A percentile compares a stretch with the other conserved stretches of the same genome.
Evolutionary conservation across 2,329 filamentous ascomycete species (phyloP).

Genomic region (Thielaviopsis populi): DNA sequence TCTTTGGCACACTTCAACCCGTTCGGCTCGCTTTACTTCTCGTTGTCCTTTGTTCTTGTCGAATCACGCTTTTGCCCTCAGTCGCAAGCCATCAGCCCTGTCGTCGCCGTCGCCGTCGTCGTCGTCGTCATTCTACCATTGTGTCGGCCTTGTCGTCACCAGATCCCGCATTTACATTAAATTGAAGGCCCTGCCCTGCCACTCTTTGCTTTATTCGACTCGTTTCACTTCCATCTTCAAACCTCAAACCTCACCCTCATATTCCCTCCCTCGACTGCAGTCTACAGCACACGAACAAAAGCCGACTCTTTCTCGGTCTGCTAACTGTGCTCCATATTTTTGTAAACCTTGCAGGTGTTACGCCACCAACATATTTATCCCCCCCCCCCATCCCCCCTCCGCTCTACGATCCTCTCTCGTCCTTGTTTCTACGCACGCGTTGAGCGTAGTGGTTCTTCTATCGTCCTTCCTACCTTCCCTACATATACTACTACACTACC

Average conservation of each 20-base stretch:
- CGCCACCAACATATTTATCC: constrained; percentile 4
- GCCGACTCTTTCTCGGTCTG: no score
- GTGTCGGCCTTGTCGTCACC: not conserved
- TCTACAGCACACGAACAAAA: not conserved
- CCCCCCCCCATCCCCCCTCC: not conserved
- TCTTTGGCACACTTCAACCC: no score
- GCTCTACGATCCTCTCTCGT: not conserved
- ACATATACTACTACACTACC: not conserved
- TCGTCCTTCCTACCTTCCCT: not conserved
- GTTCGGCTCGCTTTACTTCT: no score
- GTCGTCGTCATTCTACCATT: not conserved
- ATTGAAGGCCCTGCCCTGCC: not conserved
- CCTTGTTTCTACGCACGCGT: not conserved
- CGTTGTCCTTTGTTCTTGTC: no score
- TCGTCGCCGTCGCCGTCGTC: no score
- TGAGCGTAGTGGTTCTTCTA: not conserved
- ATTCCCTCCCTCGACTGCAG: not conserved
- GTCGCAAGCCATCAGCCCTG: not conserved
- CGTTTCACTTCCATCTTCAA: not conserved
- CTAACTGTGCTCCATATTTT: not conserved
- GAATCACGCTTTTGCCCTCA: not conserved
- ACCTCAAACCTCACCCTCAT: not conserved
- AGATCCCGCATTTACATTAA: not conserved
- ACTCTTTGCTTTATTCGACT: not conserved
- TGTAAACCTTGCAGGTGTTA: constrained; percentile 3